Evolutionary conservation across 768 basidiomycete genomes (phyloP), one percentile per base, ranked within the genome.

Genomic region (Mycena indigotica): DNA sequence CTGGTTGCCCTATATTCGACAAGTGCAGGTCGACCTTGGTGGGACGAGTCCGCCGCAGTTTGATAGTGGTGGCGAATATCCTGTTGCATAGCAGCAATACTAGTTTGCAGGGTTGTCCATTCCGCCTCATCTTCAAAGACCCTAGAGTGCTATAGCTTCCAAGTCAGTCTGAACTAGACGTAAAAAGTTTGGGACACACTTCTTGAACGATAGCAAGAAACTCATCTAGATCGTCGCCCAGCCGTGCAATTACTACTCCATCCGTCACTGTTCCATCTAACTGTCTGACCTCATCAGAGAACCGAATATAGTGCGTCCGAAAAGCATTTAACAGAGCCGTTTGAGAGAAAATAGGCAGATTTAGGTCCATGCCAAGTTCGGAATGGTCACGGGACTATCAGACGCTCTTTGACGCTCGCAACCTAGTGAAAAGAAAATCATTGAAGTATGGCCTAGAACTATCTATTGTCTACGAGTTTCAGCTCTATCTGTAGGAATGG

Each of bases 111-210:
- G 48, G 26, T 53, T 17, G 26, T 29, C 23, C 46, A 50, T 50
- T 64, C 55, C 23, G 51, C 51, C 16, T 51, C 19, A 23, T 44
- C 41, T 32, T 53, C 32, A 41, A 64, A 64, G 26, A 61, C 48
- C 30, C 24, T 28, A 26, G 25, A 25, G 45, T 64, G 21, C 62
- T 64, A 41, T 50, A 28, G 56, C 8, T 6, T 15, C 15, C 8
- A 8, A 44, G 23, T 44, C 21, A 23, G 15, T 16, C 21, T 23
- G n/a, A 15, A 15, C 15, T 23, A 21, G 8, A 21, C 5, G 5
- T 50, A 8, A 10, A 50, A 19, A 50, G 12, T 12, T 8, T 16
- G n/a, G n/a, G n/a, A n/a, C 41, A 8, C 21, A 23, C 41, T 21
- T 44, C 41, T 8, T 44, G 12, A 6, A 44, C 8, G n/a, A 44